Evolutionary conservation across 2,329 filamentous ascomycete genomes (phyloP).

Genomic region (Colletotrichum orbiculare): DNA sequence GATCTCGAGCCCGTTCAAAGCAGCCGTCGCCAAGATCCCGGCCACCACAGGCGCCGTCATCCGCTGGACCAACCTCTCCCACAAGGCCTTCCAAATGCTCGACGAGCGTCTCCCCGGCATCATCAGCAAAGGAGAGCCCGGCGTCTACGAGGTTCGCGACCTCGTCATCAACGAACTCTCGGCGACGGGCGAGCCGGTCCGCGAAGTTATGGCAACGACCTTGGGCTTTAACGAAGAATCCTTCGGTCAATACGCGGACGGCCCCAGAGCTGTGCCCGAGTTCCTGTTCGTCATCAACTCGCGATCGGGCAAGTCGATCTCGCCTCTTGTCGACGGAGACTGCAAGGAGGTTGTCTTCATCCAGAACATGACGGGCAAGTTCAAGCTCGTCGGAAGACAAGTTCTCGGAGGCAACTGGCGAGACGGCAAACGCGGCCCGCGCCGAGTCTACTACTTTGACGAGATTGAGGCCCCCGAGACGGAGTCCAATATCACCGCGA

Average conservation of each 20-base stretch:
- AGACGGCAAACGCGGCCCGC: too few relatives aligned
- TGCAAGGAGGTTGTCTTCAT: background rate
- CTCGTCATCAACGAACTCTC: background rate
- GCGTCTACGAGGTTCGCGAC: conserved; percentile 1
- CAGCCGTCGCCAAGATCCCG: background rate
- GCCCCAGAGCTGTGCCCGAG: too few relatives aligned
- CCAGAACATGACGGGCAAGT: background rate
- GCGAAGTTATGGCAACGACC: conserved; percentile 6
- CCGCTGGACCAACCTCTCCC: background rate
- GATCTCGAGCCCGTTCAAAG: background rate
- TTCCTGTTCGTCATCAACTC: conserved; percentile 7
- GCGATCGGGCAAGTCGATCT: background rate
- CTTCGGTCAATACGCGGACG: background rate
- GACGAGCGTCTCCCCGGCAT: background rate
- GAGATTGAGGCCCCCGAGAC: too few relatives aligned
- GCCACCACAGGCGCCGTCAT: background rate
- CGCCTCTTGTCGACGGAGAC: background rate
- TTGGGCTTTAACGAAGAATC: background rate
- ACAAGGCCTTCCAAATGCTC: conserved; percentile 8
- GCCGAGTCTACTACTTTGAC: too few relatives aligned
- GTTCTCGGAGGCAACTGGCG: background rate
- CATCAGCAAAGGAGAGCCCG: background rate
- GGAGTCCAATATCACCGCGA: too few relatives aligned
- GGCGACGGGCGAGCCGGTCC: background rate
- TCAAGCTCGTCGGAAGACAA: conserved; percentile 7